Evolutionary conservation across 805 yeast genomes (phyloP), one percentile per base, ranked within the genome.

Genomic region (Saccharomycopsis guyanensis): DNA sequence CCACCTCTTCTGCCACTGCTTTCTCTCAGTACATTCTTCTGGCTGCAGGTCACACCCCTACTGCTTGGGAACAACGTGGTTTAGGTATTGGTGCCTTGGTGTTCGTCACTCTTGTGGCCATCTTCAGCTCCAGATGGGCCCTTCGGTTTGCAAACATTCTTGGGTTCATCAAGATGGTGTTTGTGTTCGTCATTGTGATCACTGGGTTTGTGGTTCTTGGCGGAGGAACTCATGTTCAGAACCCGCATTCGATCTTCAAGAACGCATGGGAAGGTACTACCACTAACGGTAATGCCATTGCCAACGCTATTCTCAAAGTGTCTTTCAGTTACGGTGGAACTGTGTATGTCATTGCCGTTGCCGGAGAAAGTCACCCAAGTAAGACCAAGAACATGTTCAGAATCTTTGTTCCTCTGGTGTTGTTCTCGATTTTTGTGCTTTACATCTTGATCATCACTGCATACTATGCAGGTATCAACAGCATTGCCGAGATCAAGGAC

Each of bases 281-380:
- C 0, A 58, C 59, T 1, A 64, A 64, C 48, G 71, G 72, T 10
- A 67, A 70, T 54, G 58, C 65, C 10, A 70, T 71, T 50, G 64
- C 71, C 7, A 66, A 55, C 48, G 69, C 74, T 1, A 69, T 71
- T 34, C 57, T 70, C 42, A 70, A 71, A 42, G 72, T 68, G 36
- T 59, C 70, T 3, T 71, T 70, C 42, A 61, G 74, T 1, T 71
- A 66, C 47, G 64, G 70, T 43, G 75, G 75, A 33, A 54, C 65
- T 16, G 53, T 55, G 7, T 70, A 70, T 55, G 68, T 68, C 0
- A 64, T 70, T 53, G 63, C 61, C 10, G 63, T 69, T 27, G 64
- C 59, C 31, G 59, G 59, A 13, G 66, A 63, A 44, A 34, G 41
- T 40, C 31, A 42, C 27, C 44, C 37, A 35, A 39, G 29, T 3